Conservation (phyloP, 164 flowering plant genomes). For the Malania oleifera region DNA sequence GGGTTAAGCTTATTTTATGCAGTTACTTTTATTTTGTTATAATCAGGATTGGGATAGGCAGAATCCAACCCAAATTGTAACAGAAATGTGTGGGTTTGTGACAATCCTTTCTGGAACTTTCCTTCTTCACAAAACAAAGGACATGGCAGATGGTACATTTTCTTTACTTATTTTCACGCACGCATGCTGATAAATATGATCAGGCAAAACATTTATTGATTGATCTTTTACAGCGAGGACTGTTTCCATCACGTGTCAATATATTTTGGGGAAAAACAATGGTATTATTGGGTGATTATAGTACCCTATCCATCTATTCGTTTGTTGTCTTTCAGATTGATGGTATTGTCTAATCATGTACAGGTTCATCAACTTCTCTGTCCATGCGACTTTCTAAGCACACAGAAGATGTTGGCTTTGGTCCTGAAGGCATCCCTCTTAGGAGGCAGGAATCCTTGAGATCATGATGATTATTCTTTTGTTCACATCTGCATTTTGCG, state of each 20-base stretch:
- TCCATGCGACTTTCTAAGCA: slow-evolving; percentile 37
- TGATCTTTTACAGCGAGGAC: too few relatives aligned
- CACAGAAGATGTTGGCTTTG: slow-evolving; percentile 36
- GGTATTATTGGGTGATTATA: background rate
- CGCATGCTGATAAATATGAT: too few relatives aligned
- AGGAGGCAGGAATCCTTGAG: slow-evolving; percentile 42
- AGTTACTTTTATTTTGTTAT: background rate
- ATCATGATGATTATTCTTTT: slow-evolving; percentile 19
- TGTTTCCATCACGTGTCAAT: too few relatives aligned
- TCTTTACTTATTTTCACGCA: background rate
- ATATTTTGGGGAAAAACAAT: background rate
- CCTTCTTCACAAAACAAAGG: slow-evolving; percentile 60
- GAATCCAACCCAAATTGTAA: slow-evolving; percentile 50
- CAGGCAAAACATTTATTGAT: too few relatives aligned
- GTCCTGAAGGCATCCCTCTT: slow-evolving; percentile 49
- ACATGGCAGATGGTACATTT: slow-evolving; percentile 47
- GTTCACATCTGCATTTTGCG: background rate
- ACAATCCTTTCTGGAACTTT: slow-evolving; percentile 62
- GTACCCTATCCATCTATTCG: background rate
- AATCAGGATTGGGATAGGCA: slow-evolving; percentile 56
- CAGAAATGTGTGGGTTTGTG: slow-evolving; percentile 65
- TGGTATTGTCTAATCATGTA: background rate
- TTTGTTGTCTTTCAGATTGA: background rate
- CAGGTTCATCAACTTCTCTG: slow-evolving; percentile 23
- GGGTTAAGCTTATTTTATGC: background rate